phyloP scores from a whole-genome alignment of 306 rosid species.

The Cucurbita maxima region DNA sequence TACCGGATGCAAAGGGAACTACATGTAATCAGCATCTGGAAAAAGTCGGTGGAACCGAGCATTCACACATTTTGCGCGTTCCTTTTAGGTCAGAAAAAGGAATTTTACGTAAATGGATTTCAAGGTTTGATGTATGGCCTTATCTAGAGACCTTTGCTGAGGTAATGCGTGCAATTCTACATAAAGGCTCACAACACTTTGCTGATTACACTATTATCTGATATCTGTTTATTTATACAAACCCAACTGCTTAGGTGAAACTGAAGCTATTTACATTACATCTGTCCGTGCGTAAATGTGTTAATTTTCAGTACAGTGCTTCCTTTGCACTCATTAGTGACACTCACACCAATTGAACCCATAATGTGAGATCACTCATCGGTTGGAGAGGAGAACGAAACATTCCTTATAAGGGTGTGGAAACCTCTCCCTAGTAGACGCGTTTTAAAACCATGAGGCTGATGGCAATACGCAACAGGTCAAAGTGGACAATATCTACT shows the following conservation, averaged over 20 bases:
- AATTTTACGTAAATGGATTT: slow-evolving; percentile 74
- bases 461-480: too few species aligned
- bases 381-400: too few species aligned
- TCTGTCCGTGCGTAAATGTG: background rate
- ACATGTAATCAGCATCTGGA: slow-evolving; percentile 90
- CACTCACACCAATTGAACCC: too few species aligned
- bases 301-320: background rate
- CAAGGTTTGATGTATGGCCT: slow-evolving; percentile 95
- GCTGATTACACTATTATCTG: background rate
- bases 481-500: too few species aligned
- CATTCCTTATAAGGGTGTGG: too few species aligned
- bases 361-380: too few species aligned
- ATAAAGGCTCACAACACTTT: background rate
- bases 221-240: background rate
- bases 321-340: background rate
- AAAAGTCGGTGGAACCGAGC: slow-evolving; percentile 70
- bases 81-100: slow-evolving; percentile 78
- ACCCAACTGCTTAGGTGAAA: background rate
- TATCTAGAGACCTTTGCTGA: slow-evolving; percentile 81
- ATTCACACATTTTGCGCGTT: slow-evolving; percentile 76
- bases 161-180: slow-evolving; percentile 25
- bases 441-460: too few species aligned
- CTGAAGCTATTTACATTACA: background rate
- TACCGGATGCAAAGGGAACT: slow-evolving; percentile 90
- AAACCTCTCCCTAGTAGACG: too few species aligned